Percentiles rank a stretch among this genome's conserved stretches.
phyloP scores from a whole-genome alignment of 352 stramenopile genomes.

The Peronospora tabacina region DNA sequence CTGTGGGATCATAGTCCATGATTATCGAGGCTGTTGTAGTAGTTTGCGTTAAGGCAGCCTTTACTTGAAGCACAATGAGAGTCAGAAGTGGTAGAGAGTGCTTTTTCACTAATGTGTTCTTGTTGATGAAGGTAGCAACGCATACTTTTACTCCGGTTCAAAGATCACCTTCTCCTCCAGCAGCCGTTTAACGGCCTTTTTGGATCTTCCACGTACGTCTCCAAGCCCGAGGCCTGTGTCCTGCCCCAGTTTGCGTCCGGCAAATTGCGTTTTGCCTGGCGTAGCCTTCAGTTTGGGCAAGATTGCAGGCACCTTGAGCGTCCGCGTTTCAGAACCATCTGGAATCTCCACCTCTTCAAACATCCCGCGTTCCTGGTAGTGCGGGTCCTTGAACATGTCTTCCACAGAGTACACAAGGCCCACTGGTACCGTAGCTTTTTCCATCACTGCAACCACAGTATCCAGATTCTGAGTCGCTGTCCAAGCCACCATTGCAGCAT shows the following conservation, averaged over 20 bases:
- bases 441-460: slow-evolving; percentile 50
- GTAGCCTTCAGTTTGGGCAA: slow-evolving; percentile 61
- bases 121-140: neutral
- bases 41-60: no score
- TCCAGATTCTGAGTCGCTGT: slow-evolving; percentile 40
- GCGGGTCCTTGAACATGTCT: slow-evolving; percentile 66
- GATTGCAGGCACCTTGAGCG: slow-evolving; percentile 67
- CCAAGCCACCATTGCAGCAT: slow-evolving; percentile 49
- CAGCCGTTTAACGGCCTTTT: slow-evolving; percentile 47
- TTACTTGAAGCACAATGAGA: no score
- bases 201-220: slow-evolving; percentile 44
- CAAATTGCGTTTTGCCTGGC: slow-evolving; percentile 53
- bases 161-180: slow-evolving; percentile 59
- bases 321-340: slow-evolving; percentile 20
- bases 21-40: no score
- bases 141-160: slow-evolving; percentile 28
- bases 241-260: slow-evolving; percentile 56
- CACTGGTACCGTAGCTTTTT: slow-evolving; percentile 46
- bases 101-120: no score
- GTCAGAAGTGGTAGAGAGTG: no score
- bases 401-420: slow-evolving; percentile 75
- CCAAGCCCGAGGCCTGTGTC: slow-evolving; percentile 59
- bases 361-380: slow-evolving; percentile 67
- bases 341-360: slow-evolving; percentile 65
- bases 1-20: no score